These are phyloP conservation scores for Lactifluus piperatus DNA, from an alignment of 768 basidiomycete species.

Conservation along the genomic window DNA sequence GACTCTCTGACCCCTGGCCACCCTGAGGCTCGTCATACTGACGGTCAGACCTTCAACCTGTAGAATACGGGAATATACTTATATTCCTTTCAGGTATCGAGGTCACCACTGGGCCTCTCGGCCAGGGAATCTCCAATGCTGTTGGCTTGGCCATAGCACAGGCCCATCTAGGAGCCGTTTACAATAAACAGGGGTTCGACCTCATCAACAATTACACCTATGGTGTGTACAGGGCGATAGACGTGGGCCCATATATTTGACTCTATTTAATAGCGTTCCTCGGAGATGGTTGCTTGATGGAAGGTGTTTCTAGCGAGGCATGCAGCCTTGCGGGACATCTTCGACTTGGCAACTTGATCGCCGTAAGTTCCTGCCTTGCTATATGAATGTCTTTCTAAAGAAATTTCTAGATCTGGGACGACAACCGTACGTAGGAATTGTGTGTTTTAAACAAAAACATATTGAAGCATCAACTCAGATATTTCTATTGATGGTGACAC, in stretches of 20 bases:
- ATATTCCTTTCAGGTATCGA: slow-evolving; percentile 46
- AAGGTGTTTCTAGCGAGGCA: slow-evolving; percentile 91
- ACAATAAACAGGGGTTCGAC: slow-evolving; percentile 78
- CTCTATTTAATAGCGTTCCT: slow-evolving; percentile 54
- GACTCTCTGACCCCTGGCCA: slow-evolving; percentile 90
- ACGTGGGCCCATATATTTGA: slow-evolving; percentile 6
- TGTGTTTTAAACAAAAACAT: background rate
- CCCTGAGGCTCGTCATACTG: slow-evolving; percentile 69
- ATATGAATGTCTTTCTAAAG: slow-evolving; percentile 18
- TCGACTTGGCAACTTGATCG: slow-evolving; percentile 87
- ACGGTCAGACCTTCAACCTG: slow-evolving; percentile 32
- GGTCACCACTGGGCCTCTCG: slow-evolving; percentile 94
- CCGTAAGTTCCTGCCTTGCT: slow-evolving; percentile 41
- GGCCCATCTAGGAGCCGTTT: slow-evolving; percentile 82
- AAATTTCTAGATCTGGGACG: slow-evolving; percentile 70
- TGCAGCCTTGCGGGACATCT: slow-evolving; percentile 90
- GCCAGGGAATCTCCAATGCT: slow-evolving; percentile 89
- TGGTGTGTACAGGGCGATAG: slow-evolving; percentile 36
- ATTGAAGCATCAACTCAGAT: slow-evolving; percentile 38
- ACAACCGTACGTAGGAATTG: slow-evolving; percentile 63
- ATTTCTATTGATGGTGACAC: slow-evolving; percentile 97
- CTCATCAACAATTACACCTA: slow-evolving; percentile 86
- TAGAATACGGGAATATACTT: slow-evolving; percentile 5
- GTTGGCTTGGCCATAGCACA: slow-evolving; percentile 93
- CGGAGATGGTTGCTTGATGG: slow-evolving; percentile 96